phyloP scores from a whole-genome alignment of 768 basidiomycete genomes.

The Suillus subalutaceus region DNA sequence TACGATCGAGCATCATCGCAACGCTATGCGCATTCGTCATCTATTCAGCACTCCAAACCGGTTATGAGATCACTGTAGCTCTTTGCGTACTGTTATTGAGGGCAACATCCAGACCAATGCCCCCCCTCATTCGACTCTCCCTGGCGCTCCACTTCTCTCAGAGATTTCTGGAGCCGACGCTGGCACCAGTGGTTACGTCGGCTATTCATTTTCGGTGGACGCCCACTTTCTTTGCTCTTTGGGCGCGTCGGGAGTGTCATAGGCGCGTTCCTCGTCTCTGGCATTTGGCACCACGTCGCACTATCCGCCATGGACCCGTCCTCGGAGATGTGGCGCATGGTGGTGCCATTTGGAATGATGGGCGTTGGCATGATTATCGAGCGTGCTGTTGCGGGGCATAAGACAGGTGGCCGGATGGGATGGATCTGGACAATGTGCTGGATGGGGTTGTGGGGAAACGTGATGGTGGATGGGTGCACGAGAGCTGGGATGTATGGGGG shows the following conservation, averaged over 20 bases:
- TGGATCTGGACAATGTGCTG: slow-evolving; percentile 40
- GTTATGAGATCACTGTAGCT: slow-evolving; percentile 28
- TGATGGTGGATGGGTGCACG: slow-evolving; percentile 27
- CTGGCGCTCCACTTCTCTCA: slow-evolving; percentile 38
- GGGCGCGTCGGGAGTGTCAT: slow-evolving; percentile 53
- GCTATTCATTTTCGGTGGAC: slow-evolving; percentile 35
- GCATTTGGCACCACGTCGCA: slow-evolving; percentile 53
- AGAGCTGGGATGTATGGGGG: slow-evolving; percentile 17
- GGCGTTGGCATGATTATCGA: slow-evolving; percentile 56
- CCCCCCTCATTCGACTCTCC: slow-evolving; percentile 38
- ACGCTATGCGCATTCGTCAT: slow-evolving; percentile 45
- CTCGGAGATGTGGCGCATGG: slow-evolving; percentile 43
- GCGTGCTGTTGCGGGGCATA: slow-evolving; percentile 28
- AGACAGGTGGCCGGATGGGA: slow-evolving; percentile 33
- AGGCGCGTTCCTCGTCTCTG: slow-evolving; percentile 61
- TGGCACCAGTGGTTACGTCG: slow-evolving; percentile 43
- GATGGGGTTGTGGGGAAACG: slow-evolving; percentile 25
- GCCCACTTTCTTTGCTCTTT: slow-evolving; percentile 36
- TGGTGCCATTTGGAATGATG: slow-evolving; percentile 58
- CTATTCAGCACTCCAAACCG: slow-evolving; percentile 46
- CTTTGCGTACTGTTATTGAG: slow-evolving; percentile 31
- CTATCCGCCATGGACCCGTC: slow-evolving; percentile 53
- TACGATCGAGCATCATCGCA: slow-evolving; percentile 48
- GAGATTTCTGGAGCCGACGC: slow-evolving; percentile 39
- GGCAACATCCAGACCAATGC: slow-evolving; percentile 33